These are phyloP conservation scores for Annulohypoxylon nitens DNA, from an alignment of 495 filamentous ascomycete genomes.

Conservation along the genomic window DNA sequence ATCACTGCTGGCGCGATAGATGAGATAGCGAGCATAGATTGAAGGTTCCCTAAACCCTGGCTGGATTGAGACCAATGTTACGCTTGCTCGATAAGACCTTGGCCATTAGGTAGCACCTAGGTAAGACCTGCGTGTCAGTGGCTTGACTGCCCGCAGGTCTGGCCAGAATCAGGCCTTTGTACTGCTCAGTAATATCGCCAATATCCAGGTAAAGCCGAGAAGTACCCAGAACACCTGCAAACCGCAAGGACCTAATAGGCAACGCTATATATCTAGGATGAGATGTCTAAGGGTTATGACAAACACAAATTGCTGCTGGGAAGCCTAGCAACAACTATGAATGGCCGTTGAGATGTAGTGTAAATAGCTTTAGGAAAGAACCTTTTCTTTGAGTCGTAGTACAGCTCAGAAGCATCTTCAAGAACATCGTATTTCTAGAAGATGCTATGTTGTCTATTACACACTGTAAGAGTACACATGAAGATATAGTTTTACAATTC, in stretches of 20 bases:
- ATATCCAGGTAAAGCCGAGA: neutral
- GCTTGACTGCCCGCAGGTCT: neutral
- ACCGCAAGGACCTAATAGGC: too few species aligned
- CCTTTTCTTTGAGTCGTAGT: neutral
- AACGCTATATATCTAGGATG: neutral
- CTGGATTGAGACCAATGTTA: neutral
- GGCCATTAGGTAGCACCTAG: neutral
- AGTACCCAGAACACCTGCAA: neutral
- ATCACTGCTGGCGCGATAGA: neutral
- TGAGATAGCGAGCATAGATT: neutral
- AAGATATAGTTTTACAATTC: neutral
- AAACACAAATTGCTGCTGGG: neutral
- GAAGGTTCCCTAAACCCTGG: neutral
- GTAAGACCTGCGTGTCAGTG: neutral
- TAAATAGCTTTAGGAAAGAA: neutral
- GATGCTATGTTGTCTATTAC: neutral
- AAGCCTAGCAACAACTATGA: neutral
- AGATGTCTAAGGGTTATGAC: neutral
- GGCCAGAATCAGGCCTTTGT: neutral
- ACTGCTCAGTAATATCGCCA: neutral
- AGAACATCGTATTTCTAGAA: neutral
- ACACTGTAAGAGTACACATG: too few species aligned
- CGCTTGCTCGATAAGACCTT: constrained; percentile 3
- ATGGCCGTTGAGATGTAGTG: neutral
- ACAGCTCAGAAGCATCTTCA: neutral